Evolutionary conservation across 169 alveolate genomes (phyloP).

Genomic region (Cryptosporidium baileyi): DNA sequence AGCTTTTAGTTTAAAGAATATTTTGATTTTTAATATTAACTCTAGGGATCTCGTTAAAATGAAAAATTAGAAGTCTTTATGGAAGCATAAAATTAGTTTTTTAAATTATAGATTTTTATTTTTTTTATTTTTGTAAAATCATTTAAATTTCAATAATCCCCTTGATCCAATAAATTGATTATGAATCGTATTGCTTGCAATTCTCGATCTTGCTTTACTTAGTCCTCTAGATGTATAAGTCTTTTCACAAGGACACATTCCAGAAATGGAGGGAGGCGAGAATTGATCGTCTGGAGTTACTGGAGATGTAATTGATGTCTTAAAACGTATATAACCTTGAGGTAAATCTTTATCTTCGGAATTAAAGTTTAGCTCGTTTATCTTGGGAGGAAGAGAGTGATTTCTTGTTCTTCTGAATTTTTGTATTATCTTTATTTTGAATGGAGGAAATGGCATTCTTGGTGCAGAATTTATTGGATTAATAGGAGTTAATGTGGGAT

Average conservation of each 20-base stretch:
- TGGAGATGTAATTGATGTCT: slow-evolving; percentile 52
- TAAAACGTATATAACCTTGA: slow-evolving; percentile 39
- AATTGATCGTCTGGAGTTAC: neutral
- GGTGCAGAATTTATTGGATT: too few relatives aligned
- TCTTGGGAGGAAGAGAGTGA: slow-evolving; percentile 19
- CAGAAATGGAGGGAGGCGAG: slow-evolving; percentile 7
- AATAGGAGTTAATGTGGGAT: too few relatives aligned
- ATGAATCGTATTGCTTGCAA: neutral
- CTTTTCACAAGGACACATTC: slow-evolving; percentile 35
- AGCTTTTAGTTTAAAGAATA: neutral
- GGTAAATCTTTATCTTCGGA: slow-evolving; percentile 10
- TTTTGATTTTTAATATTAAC: neutral
- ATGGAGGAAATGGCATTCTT: too few relatives aligned
- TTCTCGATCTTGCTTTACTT: neutral
- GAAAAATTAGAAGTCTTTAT: neutral
- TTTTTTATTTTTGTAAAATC: too few relatives aligned
- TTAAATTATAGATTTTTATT: too few relatives aligned
- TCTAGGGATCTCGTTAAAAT: neutral
- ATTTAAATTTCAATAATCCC: slow-evolving; percentile 1
- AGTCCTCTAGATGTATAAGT: neutral
- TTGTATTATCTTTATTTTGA: slow-evolving; percentile 27
- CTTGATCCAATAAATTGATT: slow-evolving; percentile 11
- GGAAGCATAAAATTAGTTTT: neutral
- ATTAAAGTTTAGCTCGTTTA: neutral
- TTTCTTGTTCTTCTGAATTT: slow-evolving; percentile 41